Evolutionary conservation across 2,329 filamentous ascomycete genomes (phyloP).

Genomic region (Aspergillus floridensis): DNA sequence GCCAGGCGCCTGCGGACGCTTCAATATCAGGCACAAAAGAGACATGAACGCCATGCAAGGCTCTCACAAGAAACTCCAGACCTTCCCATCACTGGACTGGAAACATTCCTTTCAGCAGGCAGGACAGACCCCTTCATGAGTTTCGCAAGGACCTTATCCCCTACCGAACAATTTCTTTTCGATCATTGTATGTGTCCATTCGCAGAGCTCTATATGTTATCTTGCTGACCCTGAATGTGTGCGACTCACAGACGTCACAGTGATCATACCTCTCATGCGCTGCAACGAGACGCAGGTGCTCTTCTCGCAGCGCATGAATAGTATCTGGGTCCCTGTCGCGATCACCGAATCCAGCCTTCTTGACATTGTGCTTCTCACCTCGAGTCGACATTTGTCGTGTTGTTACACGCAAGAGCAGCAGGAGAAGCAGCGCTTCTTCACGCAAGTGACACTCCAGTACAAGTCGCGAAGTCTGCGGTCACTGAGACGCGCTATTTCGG

Average conservation of each 20-base stretch:
- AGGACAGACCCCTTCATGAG: constrained; percentile 19
- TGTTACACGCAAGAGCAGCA: constrained; percentile 3
- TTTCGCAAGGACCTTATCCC: constrained; percentile 11
- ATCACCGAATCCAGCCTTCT: constrained; percentile 14
- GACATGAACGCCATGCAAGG: not conserved
- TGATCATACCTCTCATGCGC: constrained; percentile 8
- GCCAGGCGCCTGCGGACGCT: constrained; percentile 16
- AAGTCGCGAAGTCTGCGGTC: constrained; percentile 5
- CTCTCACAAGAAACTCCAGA: not conserved
- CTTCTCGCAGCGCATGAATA: constrained; percentile 6
- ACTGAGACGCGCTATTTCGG: constrained; percentile 1
- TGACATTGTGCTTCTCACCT: constrained; percentile 15
- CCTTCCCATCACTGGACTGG: not conserved
- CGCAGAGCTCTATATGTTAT: not conserved
- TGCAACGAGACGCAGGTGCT: constrained; percentile 3
- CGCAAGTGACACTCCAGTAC: constrained; percentile 5
- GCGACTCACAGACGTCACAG: not conserved
- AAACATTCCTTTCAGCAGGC: not conserved
- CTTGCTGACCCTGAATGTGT: no score
- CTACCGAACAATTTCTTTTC: constrained; percentile 17
- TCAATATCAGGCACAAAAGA: constrained; percentile 21
- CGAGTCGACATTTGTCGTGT: constrained; percentile 15
- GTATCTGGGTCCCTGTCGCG: constrained; percentile 14
- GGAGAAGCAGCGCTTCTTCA: not conserved
- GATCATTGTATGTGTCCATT: constrained; percentile 19